Base-by-base conservation (phyloP, 306 rosid genomes). In the Psophocarpus tetragonolobus region DNA sequence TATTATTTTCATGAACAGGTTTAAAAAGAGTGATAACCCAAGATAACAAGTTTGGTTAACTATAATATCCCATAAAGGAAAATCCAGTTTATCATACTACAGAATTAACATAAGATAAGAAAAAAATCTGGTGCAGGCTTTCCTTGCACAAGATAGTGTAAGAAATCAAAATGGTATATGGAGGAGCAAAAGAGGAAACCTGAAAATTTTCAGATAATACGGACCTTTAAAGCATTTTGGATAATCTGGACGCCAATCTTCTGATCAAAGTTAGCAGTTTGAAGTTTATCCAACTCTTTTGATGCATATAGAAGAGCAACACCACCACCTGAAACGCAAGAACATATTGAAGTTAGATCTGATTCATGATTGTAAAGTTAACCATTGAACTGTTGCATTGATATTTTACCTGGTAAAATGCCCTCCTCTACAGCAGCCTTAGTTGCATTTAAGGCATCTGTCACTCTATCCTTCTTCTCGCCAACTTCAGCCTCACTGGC, bases 371-470 rank as follows among this genome's bases (percentile, higher is more conserved):
- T 70, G 29, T 35, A 73, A 33, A 35, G 26, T 27, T 53, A 39
- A 81, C 10, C 41, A 35, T 30, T 17, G 14, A 29, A 56, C 10
- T 1, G 27, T 5, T 20, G 14, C 2, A 0, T 23, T 26, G 13
- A 72, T 30, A 70, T 18, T 41, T 67, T 73, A 91, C 98, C 98
- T 5, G 98, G 91, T 64, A 94, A 89, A 21, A 90, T 91, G 82
- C 98, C 98, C 84, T 94, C 98, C 83, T 94, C 98, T 18, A 94
- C 98, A 1, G 98, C 98, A 13, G 98, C 98, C 76, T 91, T 94
- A n/a, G 98, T 94, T 76, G 97, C 98, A 85, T 94, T 94, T 18
- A 94, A 82, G 75, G 98, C 98, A 84, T 94, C 98, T 0, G 94
- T 94, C 72, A 94, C 98, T 80, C 98, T 94, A 60, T 94, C 98